Base-by-base conservation (phyloP, 2,329 filamentous ascomycete species). In the Achaetomium macrosporum region DNA sequence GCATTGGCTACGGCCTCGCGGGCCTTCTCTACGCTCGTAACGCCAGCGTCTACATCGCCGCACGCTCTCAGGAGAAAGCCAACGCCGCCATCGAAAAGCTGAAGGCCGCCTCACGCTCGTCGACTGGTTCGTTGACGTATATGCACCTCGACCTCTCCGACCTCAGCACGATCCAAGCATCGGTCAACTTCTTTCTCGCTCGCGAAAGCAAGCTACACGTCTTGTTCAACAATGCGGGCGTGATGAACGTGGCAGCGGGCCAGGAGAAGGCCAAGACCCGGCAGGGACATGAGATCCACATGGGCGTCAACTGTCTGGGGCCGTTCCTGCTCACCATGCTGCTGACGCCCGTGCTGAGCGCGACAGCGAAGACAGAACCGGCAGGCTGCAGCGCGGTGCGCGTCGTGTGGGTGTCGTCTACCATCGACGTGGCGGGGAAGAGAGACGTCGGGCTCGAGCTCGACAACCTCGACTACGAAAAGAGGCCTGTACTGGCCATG, bases 191-290 rank as follows among this genome's bases (percentile, higher is more conserved):
- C 7, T 69, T 73, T 53, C 52, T 68, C 29, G 50, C 55, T 1
- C 52, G 61, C 15, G 67, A 70, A 51, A 25, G 47, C 4, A 56
- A 64, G 7, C 59, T 73, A 5, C 64, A 73, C 56, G 63, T 68
- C 1, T 56, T 73, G 40, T 64, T 67, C 53, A 67, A 72, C 56
- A 73, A 72, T 56, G 70, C 70, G 1, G 70, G 65, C 16, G 61
- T 72, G n/a, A 69, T 68, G 57, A 56, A 52, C 6, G 60, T 66
- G 1, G 65, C 65, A 2, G 39, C 49, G 5, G 64, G 63, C 8
- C 63, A 61, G 42, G 61, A 59, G 41, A 65, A 66, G n/a, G 57
- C 60, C 17, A 63, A 65, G 45, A 59, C 67, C n/a, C 57, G 60
- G 17, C 64, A 65, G 45, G 60, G 59, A 41, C 49, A 58, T 51